Conservation (phyloP, 1,284 basidiomycete species). For the Anthracocystis setariae region DNA sequence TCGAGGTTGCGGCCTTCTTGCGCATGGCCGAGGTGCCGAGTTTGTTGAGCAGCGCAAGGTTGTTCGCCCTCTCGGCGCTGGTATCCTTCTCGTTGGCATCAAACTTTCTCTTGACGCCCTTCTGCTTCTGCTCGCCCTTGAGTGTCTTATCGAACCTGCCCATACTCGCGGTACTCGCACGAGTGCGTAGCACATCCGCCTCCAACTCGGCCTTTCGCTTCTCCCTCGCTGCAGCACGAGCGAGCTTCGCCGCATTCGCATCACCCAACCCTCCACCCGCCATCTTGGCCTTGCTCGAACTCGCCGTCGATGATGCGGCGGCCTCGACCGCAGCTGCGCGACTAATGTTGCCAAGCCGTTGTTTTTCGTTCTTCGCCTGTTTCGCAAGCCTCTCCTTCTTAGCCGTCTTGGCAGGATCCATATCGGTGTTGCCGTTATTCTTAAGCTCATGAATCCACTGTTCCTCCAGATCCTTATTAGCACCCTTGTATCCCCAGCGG, state of each 20-base stretch:
- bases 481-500: conserved; percentile 82
- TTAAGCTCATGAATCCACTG: conserved; percentile 95
- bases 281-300: too few species aligned
- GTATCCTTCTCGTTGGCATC: conserved; percentile 79
- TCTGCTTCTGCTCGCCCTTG: conserved; percentile 82
- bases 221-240: conserved; percentile 68
- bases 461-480: conserved; percentile 86
- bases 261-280: too few species aligned
- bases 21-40: conserved; percentile 71
- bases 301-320: conserved; percentile 10
- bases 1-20: conserved; percentile 55
- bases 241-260: conserved; percentile 51
- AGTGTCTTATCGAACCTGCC: conserved; percentile 85
- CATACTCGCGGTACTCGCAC: conserved; percentile 88
- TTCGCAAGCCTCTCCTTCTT: conserved; percentile 81
- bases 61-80: conserved; percentile 76
- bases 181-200: conserved; percentile 79
- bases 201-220: conserved; percentile 81
- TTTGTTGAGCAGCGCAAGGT: conserved; percentile 79
- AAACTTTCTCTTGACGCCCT: conserved; percentile 92
- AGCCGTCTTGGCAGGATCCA: conserved; percentile 81
- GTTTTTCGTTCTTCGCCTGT: conserved; percentile 84
- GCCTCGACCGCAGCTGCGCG: conserved; percentile 65
- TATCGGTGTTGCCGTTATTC: conserved; percentile 77
- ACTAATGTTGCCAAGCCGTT: conserved; percentile 81